Evolutionary conservation across 1,284 basidiomycete species (phyloP), one percentile per base, ranked within the genome.

Genomic region (Fomitopsis palustris): DNA sequence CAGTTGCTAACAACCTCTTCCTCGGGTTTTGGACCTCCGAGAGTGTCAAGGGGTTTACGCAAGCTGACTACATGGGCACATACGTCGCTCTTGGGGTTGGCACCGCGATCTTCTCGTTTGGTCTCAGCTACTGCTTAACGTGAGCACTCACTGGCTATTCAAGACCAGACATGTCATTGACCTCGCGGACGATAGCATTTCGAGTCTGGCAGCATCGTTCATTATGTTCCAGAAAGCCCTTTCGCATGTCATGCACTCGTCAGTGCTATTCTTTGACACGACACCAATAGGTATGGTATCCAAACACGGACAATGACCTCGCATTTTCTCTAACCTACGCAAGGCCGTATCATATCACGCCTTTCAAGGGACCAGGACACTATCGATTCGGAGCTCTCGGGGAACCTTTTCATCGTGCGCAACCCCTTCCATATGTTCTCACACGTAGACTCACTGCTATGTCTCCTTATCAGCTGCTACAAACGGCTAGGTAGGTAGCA

Each of bases 211-310:
- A 6, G 87, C 87, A 0, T 86, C 85, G 64, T 69, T 85, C 61
- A 78, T 71, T 19, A 75, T 93, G 43, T 92, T 90, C 73, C 80
- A 77, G 65, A 73, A 74, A 49, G 82, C 85, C 10, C 75, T 87
- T 52, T 73, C 66, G 31, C 78, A 78, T 21, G 83, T 93, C 9
- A 72, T 91, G 23, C 74, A 78, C 10, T 90, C 90, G 0, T 90
- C 91, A 0, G 76, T 88, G 49, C 80, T 85, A 4, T 93, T 92
- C 75, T 94, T 93, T 68, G 93, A 95, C 65, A 90, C 87, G 0
- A 94, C 91, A 0, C 92, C 93, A 0, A 81, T 90, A 59, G 92
- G 92, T 73, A 72, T 62, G 77, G 31, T 33, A 7, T n/a, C n/a
- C n/a, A n/a, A n/a, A n/a, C 31, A 33, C 12, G 31, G 31, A 6